Base-by-base conservation (phyloP, 371 early-diverging fungal genomes). In the Haplosporangium sp. region DNA sequence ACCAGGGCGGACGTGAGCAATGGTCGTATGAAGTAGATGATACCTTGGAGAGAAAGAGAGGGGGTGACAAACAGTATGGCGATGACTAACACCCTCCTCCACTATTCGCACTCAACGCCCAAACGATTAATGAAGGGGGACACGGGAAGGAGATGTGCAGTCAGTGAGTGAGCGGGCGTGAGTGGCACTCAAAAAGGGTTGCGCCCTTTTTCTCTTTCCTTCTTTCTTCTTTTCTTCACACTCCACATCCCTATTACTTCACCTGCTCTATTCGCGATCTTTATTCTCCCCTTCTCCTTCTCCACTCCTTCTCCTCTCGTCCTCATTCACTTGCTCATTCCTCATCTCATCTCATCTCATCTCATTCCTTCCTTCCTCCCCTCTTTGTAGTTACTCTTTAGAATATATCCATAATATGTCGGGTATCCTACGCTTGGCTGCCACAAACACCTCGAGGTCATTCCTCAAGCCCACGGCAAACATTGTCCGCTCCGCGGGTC, bases 351-450 rank as follows among this genome's bases (percentile, higher is more conserved):
- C 41, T 48, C 50, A n/a, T 54, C 16, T 46, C 50, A 16, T 20
- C 45, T 43, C 16, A 58, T 20, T 47, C 40, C 55, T 20, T 36
- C 37, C 67, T 29, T 8, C 23, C 45, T 58, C 59, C 13, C 12
- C 14, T 7, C 20, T 14, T 55, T 11, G 13, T 45, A 18, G 56
- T 14, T 21, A 55, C 51, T 16, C 36, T 13, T 41, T 45, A 62
- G 38, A 8, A 20, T 64, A 70, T 64, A 66, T n/a, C n/a, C n/a
- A n/a, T n/a, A n/a, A n/a, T n/a, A 76, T 76, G 77, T 76, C 77
- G 46, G 71, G 71, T 55, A 64, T 70, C 67, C 64, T 76, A 16
- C 77, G 77, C 42, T 38, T 76, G 71, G 71, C 71, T 46, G 63
- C 77, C 21, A 56, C 77, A 23, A 60, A 43, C 36, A 59, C 75